Percentiles rank a stretch among this genome's conserved stretches.
Evolutionary conservation across 2,329 filamentous ascomycete species (phyloP).

Genomic region (Colletotrichum sp.): DNA sequence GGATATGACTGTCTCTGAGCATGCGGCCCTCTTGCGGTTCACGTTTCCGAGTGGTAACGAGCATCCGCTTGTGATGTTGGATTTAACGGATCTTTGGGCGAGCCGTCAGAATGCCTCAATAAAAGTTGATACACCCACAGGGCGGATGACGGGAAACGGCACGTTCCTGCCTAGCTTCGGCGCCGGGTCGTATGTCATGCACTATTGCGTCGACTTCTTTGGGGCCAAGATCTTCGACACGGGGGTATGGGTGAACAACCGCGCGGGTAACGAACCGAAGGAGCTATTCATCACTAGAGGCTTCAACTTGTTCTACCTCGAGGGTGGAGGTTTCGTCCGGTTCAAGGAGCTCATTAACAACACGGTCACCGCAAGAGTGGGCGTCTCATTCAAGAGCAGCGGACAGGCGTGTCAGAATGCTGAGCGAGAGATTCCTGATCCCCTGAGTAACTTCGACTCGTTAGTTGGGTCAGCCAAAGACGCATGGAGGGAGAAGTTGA

Average conservation of each 20-base stretch:
- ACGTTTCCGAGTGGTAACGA: constrained; percentile 48
- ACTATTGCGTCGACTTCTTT: constrained; percentile 67
- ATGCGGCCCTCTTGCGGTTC: constrained; percentile 66
- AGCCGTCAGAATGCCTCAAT: constrained; percentile 47
- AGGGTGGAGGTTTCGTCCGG: constrained; percentile 59
- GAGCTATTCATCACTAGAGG: constrained; percentile 41
- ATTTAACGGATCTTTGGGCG: constrained; percentile 63
- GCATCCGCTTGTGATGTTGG: constrained; percentile 60
- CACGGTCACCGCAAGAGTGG: constrained; percentile 63
- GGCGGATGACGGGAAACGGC: constrained; percentile 61
- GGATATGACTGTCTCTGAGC: constrained; percentile 66
- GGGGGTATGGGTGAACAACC: constrained; percentile 44
- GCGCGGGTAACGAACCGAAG: constrained; percentile 41
- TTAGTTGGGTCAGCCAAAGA: constrained; percentile 54
- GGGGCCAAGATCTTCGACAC: constrained; percentile 41
- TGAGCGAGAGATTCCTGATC: constrained; percentile 59
- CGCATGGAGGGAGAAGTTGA: constrained; percentile 63
- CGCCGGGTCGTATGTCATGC: constrained; percentile 59
- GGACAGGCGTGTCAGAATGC: constrained; percentile 67
- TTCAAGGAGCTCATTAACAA: constrained; percentile 51
- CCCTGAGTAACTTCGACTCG: constrained; percentile 50
- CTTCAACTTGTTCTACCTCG: constrained; percentile 46
- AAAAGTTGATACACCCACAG: constrained; percentile 52
- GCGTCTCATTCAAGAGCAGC: constrained; percentile 67
- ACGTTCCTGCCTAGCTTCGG: constrained; percentile 68